These are phyloP conservation scores for Pleoardoris graminearum DNA, from an alignment of 2,329 filamentous ascomycete species.

Conservation along the genomic window DNA sequence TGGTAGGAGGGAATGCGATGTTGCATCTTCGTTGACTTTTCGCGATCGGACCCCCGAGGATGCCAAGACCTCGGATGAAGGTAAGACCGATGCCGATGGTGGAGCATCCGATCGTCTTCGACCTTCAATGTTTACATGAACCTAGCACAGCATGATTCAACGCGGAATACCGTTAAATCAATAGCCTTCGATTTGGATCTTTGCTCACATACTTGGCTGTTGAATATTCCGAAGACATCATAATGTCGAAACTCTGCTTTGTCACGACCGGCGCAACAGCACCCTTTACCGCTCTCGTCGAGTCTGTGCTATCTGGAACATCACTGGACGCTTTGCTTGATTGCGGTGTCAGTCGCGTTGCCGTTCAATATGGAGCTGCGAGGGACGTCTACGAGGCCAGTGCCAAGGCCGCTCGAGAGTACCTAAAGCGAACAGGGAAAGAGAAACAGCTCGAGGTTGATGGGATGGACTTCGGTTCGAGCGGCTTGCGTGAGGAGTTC, in stretches of 20 bases:
- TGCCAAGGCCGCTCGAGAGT: constrained; percentile 17
- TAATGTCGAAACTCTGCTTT: constrained; percentile 63
- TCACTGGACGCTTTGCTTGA: constrained; percentile 66
- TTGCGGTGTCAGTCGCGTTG: constrained; percentile 69
- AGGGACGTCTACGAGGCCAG: constrained; percentile 55
- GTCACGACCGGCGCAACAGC: constrained; percentile 93
- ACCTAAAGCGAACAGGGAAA: constrained; percentile 12
- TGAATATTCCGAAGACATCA: background rate
- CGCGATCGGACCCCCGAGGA: constrained; percentile 24
- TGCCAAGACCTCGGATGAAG: constrained; percentile 29
- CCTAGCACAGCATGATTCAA: background rate
- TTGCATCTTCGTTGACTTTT: constrained; percentile 39
- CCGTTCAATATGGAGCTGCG: constrained; percentile 79
- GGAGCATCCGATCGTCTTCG: constrained; percentile 2
- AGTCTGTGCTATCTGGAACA: constrained; percentile 61
- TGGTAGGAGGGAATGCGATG: constrained; percentile 19
- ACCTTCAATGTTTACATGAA: background rate
- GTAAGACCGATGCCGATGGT: constrained; percentile 24
- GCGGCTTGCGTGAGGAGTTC: constrained; percentile 65
- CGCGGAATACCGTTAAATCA: background rate
- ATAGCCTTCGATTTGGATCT: background rate
- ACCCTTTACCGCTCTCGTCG: constrained; percentile 73
- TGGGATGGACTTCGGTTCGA: constrained; percentile 67
- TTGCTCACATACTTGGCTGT: background rate
- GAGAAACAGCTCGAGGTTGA: constrained; percentile 48